A percentile compares a stretch with the other conserved stretches of the same genome.
These are phyloP conservation scores for Podospora bellae-mahoneyi DNA, from an alignment of 495 filamentous ascomycete species.

Conservation along the genomic window DNA sequence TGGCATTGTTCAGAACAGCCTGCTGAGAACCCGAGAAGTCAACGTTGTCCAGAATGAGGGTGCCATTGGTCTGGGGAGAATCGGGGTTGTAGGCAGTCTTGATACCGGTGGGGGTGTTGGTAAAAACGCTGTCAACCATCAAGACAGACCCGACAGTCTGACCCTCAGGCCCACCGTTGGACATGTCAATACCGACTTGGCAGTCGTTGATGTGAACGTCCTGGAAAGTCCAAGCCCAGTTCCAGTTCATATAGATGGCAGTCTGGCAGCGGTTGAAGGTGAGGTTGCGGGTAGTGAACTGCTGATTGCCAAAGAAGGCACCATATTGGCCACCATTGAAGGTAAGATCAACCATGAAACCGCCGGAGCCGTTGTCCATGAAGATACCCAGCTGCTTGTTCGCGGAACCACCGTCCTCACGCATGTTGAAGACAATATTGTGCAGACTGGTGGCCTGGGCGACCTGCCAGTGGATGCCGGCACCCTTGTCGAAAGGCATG, in stretches of 20 bases:
- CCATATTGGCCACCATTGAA: conserved; percentile 87
- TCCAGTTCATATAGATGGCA: conserved; percentile 91
- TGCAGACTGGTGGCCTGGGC: conserved; percentile 90
- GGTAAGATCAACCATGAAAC: conserved; percentile 80
- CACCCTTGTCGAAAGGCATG: conserved; percentile 59
- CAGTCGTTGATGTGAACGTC: conserved; percentile 70
- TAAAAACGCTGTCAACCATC: conserved; percentile 74
- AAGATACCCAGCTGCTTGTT: conserved; percentile 89
- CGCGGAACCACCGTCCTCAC: conserved; percentile 59
- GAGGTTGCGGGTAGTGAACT: conserved; percentile 90
- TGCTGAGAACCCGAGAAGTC: conserved; percentile 58
- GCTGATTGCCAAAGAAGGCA: conserved; percentile 87
- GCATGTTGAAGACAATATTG: conserved; percentile 89
- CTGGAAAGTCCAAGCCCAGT: conserved; percentile 89
- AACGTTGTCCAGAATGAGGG: conserved; percentile 82
- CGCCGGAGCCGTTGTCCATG: conserved; percentile 94
- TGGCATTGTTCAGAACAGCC: conserved; percentile 54
- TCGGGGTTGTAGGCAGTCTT: conserved; percentile 67
- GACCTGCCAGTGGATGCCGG: conserved; percentile 97
- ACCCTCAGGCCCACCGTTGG: conserved; percentile 52
- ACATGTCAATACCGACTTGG: conserved; percentile 57
- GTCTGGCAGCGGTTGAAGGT: conserved; percentile 87
- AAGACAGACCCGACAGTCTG: conserved; percentile 79
- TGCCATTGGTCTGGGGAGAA: conserved; percentile 65
- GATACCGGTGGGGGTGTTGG: conserved; percentile 68